Conservation (phyloP, 1,139 yeast species). For the Hemisphaericaspora xylofermentans region DNA sequence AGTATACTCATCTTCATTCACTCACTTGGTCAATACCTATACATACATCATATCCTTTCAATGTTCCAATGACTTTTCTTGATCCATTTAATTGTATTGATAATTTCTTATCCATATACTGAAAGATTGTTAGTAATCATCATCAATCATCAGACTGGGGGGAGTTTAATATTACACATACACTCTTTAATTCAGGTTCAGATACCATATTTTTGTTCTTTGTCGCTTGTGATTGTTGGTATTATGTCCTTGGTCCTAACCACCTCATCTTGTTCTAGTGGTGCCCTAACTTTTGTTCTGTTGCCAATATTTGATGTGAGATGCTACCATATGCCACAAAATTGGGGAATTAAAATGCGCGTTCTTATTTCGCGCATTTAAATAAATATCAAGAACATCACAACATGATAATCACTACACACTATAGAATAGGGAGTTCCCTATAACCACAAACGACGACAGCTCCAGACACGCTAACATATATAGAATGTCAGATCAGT, state of each 20-base stretch:
- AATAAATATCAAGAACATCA: too few relatives aligned
- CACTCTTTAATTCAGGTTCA: conserved; percentile 59
- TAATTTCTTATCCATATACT: conserved; percentile 78
- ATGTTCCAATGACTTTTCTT: conserved; percentile 67
- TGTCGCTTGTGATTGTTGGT: background rate
- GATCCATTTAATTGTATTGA: conserved; percentile 72
- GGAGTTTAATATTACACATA: conserved; percentile 22
- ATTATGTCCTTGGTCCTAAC: background rate
- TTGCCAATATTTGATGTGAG: too few relatives aligned
- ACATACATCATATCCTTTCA: conserved; percentile 75
- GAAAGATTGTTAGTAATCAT: background rate
- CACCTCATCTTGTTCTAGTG: too few relatives aligned
- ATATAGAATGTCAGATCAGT: conserved; percentile 1
- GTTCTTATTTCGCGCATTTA: too few relatives aligned
- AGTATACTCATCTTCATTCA: conserved; percentile 11
- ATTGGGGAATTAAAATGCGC: too few relatives aligned
- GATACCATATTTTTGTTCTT: conserved; percentile 46
- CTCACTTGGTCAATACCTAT: conserved; percentile 5
- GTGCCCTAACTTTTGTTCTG: too few relatives aligned
- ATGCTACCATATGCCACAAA: too few relatives aligned
- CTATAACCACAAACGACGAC: background rate
- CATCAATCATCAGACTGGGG: background rate
- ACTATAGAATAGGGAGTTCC: too few relatives aligned
- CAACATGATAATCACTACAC: too few relatives aligned
- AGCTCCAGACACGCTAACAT: background rate